Evolutionary conservation across 257 asterid genomes (phyloP).

Genomic region (Penstemon eatonii): DNA sequence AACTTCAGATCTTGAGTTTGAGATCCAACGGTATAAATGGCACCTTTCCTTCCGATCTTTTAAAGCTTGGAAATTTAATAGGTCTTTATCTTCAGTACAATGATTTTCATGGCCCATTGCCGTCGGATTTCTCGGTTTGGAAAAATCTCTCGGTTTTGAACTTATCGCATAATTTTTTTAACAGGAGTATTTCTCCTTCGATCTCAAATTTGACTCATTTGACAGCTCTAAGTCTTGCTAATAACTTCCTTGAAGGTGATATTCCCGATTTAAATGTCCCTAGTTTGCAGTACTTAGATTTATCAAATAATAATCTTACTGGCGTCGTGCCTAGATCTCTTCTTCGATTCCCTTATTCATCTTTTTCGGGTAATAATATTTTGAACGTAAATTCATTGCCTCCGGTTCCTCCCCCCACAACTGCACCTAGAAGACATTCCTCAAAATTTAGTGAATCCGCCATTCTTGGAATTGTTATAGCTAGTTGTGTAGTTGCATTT

Average conservation of each 20-base stretch:
- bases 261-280: conserved; percentile 47
- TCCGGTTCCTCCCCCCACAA: conserved; percentile 32
- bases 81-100: conserved; percentile 49
- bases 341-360: conserved; percentile 41
- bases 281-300: conserved; percentile 41
- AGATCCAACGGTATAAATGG: conserved; percentile 51
- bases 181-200: conserved; percentile 45
- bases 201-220: conserved; percentile 38
- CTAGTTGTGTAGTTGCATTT: conserved; percentile 41
- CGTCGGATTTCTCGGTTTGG: conserved; percentile 44
- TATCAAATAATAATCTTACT: conserved; percentile 54
- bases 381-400: conserved; percentile 17
- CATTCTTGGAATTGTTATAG: conserved; percentile 45
- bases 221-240: conserved; percentile 41
- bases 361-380: conserved; percentile 44
- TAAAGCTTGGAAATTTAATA: conserved; percentile 36
- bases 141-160: conserved; percentile 41
- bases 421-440: conserved; percentile 26
- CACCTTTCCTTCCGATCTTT: conserved; percentile 48
- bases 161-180: conserved; percentile 43
- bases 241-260: conserved; percentile 49
- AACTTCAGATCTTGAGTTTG: conserved; percentile 47
- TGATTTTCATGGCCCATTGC: conserved; percentile 45
- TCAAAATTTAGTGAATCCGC: conserved; percentile 37
- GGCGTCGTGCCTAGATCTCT: conserved; percentile 47